Base-by-base conservation (phyloP, 805 yeast species). In the Metschnikowia cerradonensis region DNA sequence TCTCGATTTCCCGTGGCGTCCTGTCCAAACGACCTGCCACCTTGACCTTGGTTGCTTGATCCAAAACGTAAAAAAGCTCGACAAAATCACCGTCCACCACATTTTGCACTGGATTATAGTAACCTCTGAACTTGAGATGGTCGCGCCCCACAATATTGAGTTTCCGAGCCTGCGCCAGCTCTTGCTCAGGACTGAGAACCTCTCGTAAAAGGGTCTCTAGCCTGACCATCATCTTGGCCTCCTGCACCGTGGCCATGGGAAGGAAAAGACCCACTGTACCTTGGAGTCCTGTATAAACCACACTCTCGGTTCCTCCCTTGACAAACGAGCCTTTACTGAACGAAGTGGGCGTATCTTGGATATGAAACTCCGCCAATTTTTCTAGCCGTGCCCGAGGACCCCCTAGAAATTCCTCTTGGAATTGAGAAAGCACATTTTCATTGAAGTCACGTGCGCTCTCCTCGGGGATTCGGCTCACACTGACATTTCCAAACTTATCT, bases 81-180 rank as follows among this genome's bases (percentile, higher is more conserved):
- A 92, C 72, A 14, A 88, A 71, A 63, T 94, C 98, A 8, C 99
- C 99, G 67, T 94, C 97, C 38, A 94, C 76, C 2, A 87, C 83
- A 45, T 81, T 78, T 55, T 83, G 84, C 2, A 77, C 79, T 0
- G 97, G 97, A n/a, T 81, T 82, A 64, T 89, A 90, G 61, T 85
- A 86, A 47, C 97, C 78, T 49, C 97, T 70, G 63, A 77, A 91
- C 50, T 78, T 78, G 54, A 80, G 52, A 51, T 84, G 88, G 54
- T 86, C 86, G 50, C 94, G 75, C 0, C 86, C 92, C 2, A 83
- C 73, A n/a, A 82, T 50, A 3, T 77, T 65, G 47, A 43, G 26
- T 54, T 63, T 57, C 10, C 55, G 47, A 60, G 60, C 58, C 52
- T 65, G 60, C n/a, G 64, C 47, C 39, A 62, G 62, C 17, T 64